A percentile compares a stretch with the other conserved stretches of the same genome.
phyloP scores from a whole-genome alignment of 179 eudicot species.

The Beta macrorhiza region DNA sequence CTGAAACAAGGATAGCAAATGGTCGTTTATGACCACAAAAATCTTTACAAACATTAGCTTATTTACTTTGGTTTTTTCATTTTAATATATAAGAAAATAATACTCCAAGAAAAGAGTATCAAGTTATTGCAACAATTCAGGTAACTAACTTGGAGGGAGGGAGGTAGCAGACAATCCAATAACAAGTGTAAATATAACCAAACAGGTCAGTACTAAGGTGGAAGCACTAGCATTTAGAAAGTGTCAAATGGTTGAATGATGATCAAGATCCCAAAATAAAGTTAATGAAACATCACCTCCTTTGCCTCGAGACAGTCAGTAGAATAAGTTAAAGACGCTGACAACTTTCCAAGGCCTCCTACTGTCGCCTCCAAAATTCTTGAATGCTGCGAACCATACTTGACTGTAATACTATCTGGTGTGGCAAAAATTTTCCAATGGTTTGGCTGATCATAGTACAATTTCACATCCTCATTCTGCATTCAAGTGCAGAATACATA shows the following conservation, averaged over 20 bases:
- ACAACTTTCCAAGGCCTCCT: slow-evolving; percentile 71
- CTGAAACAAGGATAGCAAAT: no score
- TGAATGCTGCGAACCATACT: slow-evolving; percentile 48
- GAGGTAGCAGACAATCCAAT: no score
- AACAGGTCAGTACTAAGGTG: background rate
- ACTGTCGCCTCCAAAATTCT: slow-evolving; percentile 58
- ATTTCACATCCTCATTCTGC: slow-evolving; percentile 72
- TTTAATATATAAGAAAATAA: no score
- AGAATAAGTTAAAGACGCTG: slow-evolving; percentile 59
- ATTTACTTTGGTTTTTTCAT: no score
- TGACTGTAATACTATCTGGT: slow-evolving; percentile 41
- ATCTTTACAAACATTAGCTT: no score
- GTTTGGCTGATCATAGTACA: slow-evolving; percentile 58
- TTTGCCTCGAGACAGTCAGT: slow-evolving; percentile 45
- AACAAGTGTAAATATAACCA: no score
- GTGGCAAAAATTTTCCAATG: slow-evolving; percentile 55
- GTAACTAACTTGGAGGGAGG: no score
- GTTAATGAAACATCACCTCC: slow-evolving; percentile 45
- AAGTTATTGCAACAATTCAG: no score
- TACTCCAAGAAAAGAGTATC: no score
- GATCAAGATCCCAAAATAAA: background rate
- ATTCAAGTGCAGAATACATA: slow-evolving; percentile 10
- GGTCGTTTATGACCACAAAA: no score
- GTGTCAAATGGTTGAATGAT: background rate
- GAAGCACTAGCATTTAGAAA: background rate